Evolutionary conservation across 164 flowering plant species (phyloP), one percentile per base, ranked within the genome.

Genomic region (Liriodendron chinense): DNA sequence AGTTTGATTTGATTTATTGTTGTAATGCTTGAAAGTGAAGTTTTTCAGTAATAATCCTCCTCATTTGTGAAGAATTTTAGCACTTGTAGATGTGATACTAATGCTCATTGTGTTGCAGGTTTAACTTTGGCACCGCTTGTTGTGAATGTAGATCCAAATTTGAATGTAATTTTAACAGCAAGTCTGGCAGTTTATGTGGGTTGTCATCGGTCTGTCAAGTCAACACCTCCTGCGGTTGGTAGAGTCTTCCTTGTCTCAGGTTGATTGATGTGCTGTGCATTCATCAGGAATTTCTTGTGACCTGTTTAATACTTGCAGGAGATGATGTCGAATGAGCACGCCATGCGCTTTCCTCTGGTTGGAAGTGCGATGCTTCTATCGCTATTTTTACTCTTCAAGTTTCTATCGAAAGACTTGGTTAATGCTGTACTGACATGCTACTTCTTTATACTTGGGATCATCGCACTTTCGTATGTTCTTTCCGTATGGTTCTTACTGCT

Each of bases 351-450:
- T 65, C 99, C 99, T 16, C 87, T 96, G 75, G 91, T 96, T 80
- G 99, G 97, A 62, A 96, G 99, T 87, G 99, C 97, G 20, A 89
- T 96, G 98, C 84, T 94, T 73, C 80, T 96, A 64, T 94, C 97
- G 20, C 79, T 96, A 61, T 96, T 96, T 84, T 80, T 94, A 66
- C 96, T 96, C 49, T 96, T 96, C 87, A 96, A 96, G 88, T 96
- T 96, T 76, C 82, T 96, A 22, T 91, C 98, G 3, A 94, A 94
- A 80, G 97, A 94, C 86, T 85, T 96, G 93, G 98, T 96, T 73
- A 96, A 96, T 82, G 94, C 97, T 80, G 98, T 92, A n/a, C 80
- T 96, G 78, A 96, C 99, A 9, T 81, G 89, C 86, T 92, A 94
- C 84, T 94, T 96, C 84, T 89, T 96, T 82, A 88, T 96, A 47